Evolutionary conservation across 129 eudicot species (phyloP).

Genomic region (Pittosporum tobira): DNA sequence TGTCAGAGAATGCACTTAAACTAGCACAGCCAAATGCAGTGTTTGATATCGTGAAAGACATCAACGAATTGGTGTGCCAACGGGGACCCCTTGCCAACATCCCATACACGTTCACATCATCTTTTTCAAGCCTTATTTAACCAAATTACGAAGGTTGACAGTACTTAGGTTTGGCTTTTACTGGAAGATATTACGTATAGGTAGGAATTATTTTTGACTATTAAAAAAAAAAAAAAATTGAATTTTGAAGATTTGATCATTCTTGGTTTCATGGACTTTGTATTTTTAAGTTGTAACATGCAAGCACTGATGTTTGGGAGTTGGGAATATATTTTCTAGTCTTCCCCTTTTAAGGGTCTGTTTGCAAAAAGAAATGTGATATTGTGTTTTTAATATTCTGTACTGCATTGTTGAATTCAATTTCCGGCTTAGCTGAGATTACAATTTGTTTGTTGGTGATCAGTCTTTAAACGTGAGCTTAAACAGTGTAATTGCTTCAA

Average conservation of each 20-base stretch:
- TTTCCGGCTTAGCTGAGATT: no score
- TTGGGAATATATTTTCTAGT: not conserved
- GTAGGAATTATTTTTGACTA: no score
- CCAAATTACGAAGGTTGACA: not conserved
- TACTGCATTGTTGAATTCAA: not conserved
- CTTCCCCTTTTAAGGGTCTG: not conserved
- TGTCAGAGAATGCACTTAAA: slow-evolving; percentile 78
- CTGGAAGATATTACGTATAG: slow-evolving; percentile 9
- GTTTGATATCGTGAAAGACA: slow-evolving; percentile 89
- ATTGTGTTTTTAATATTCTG: not conserved
- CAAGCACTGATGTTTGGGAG: not conserved
- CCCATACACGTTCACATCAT: slow-evolving; percentile 59
- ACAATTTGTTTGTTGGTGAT: not conserved
- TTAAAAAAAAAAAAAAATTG: no score
- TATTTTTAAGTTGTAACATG: not conserved
- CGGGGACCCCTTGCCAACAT: slow-evolving; percentile 59
- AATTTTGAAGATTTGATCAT: slow-evolving; percentile 14
- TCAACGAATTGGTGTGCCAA: slow-evolving; percentile 74
- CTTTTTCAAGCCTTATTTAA: slow-evolving; percentile 60
- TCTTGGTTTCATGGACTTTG: slow-evolving; percentile 16
- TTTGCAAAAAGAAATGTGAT: not conserved
- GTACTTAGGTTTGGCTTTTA: not conserved
- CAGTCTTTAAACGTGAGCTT: no score
- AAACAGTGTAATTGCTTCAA: no score
- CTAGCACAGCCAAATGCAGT: slow-evolving; percentile 92